Conservation (phyloP, 129 eudicot species). For the Artemisia tridentata region DNA sequence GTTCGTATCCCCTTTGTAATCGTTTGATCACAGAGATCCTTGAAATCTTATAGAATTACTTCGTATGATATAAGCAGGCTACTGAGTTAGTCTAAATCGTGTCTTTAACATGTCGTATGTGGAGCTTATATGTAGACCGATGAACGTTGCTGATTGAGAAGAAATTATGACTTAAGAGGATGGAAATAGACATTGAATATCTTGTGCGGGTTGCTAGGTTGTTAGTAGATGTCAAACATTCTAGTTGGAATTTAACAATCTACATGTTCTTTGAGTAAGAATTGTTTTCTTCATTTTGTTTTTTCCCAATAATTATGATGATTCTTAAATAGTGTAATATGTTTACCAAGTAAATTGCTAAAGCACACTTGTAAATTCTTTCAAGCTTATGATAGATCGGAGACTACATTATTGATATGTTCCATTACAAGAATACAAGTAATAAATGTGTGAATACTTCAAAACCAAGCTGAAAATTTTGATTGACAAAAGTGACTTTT, state of each 20-base stretch:
- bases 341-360: too few relatives aligned
- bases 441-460: too few relatives aligned
- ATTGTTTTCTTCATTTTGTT: neutral
- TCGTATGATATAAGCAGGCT: too few relatives aligned
- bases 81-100: too few relatives aligned
- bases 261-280: neutral
- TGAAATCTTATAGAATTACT: slow-evolving; percentile 39
- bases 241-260: neutral
- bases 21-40: slow-evolving; percentile 45
- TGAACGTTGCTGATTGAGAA: neutral
- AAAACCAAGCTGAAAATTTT: too few relatives aligned
- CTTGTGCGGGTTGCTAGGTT: slow-evolving; percentile 14
- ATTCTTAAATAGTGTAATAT: neutral
- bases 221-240: neutral
- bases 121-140: too few relatives aligned
- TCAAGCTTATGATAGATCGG: too few relatives aligned
- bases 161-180: neutral
- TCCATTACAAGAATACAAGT: too few relatives aligned
- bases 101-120: too few relatives aligned
- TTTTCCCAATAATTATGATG: neutral
- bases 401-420: too few relatives aligned
- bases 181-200: slow-evolving; percentile 12
- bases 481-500: too few relatives aligned
- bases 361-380: too few relatives aligned
- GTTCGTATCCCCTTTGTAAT: slow-evolving; percentile 54